phyloP scores from a whole-genome alignment of 306 rosid genomes.

The Urtica urens region DNA sequence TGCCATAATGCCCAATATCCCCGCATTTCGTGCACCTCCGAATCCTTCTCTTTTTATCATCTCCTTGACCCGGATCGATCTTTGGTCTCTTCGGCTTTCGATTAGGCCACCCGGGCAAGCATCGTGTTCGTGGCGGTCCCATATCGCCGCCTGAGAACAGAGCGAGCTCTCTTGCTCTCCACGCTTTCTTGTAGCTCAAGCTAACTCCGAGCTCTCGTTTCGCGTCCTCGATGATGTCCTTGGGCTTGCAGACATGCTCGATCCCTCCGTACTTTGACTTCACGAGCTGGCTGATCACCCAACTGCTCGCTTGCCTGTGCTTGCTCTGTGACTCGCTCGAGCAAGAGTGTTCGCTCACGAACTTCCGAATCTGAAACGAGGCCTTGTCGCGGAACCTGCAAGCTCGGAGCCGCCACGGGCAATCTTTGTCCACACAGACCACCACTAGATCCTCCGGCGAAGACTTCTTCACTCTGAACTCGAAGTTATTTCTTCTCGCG shows the following conservation, averaged over 20 bases:
- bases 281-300: constrained; percentile 16
- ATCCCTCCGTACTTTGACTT: constrained; percentile 16
- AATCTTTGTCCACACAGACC: constrained; percentile 12
- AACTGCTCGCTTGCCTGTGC: constrained; percentile 24
- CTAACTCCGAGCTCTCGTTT: constrained; percentile 14
- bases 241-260: constrained; percentile 11
- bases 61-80: neutral
- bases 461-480: constrained; percentile 6
- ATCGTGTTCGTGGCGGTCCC: neutral
- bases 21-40: constrained; percentile 5
- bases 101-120: neutral
- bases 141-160: neutral
- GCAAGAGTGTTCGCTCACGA: constrained; percentile 15
- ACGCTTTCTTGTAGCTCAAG: constrained; percentile 16
- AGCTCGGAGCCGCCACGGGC: constrained; percentile 19
- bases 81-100: neutral
- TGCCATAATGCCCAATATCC: constrained; percentile 1
- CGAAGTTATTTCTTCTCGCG: constrained; percentile 2
- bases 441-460: neutral
- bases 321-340: neutral
- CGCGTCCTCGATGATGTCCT: constrained; percentile 20
- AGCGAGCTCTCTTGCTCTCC: constrained; percentile 14
- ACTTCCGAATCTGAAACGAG: constrained; percentile 13
- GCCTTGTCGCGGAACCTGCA: neutral
- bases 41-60: neutral